A percentile compares a stretch with the other conserved stretches of the same genome.
Conservation (phyloP, 177 flowering plant genomes). For the Vitis hybrid region DNA sequence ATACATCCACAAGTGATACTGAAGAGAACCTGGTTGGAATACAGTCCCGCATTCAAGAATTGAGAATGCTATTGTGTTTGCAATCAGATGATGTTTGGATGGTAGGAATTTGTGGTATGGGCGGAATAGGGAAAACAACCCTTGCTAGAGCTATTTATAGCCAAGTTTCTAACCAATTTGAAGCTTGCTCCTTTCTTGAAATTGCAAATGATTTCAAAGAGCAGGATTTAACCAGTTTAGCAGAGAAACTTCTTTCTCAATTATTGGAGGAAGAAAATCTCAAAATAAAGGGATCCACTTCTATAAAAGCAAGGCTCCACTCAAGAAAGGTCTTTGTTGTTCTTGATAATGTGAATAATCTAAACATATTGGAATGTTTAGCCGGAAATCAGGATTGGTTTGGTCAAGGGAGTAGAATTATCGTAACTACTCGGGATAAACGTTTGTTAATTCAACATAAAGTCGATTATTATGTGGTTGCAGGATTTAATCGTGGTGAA, state of each 20-base stretch:
- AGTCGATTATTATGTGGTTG: too few species aligned
- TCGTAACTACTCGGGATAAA: not conserved
- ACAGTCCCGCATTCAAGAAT: too few species aligned
- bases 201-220: conserved; percentile 7
- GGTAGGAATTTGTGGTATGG: conserved; percentile 20
- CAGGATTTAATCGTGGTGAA: too few species aligned
- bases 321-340: conserved; percentile 13
- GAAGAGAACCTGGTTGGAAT: too few species aligned
- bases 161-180: not conserved
- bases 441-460: too few species aligned
- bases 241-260: not conserved
- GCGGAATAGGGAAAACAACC: conserved; percentile 22
- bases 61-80: too few species aligned
- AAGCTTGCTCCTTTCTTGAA: not conserved
- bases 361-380: not conserved
- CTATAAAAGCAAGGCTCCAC: not conserved
- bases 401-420: conserved; percentile 18
- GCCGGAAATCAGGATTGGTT: conserved; percentile 2
- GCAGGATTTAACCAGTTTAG: conserved; percentile 1
- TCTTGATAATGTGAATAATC: conserved; percentile 17
- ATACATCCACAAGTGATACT: too few species aligned
- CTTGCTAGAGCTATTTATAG: conserved; percentile 10
- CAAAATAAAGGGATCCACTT: not conserved
- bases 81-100: not conserved
- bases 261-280: not conserved